These are phyloP conservation scores for Colletotrichum phormii DNA, from an alignment of 2,329 filamentous ascomycete genomes.

Conservation along the genomic window DNA sequence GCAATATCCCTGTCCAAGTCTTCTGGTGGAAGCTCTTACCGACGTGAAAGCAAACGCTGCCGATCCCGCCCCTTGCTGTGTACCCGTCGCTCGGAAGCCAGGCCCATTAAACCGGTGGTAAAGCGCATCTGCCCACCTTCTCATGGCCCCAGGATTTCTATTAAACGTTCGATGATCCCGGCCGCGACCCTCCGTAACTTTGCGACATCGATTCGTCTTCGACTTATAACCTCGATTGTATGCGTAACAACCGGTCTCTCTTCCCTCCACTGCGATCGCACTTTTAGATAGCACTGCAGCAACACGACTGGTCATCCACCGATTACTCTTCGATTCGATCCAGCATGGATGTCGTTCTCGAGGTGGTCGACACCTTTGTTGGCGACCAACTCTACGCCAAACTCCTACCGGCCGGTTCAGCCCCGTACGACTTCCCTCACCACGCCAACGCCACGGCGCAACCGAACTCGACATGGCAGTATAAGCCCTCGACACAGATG, in stretches of 20 bases:
- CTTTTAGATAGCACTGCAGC: neutral
- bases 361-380: slow-evolving; percentile 83
- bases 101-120: slow-evolving; percentile 15
- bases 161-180: slow-evolving; percentile 19
- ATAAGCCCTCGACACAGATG: slow-evolving; percentile 78
- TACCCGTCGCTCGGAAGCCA: slow-evolving; percentile 6
- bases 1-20: slow-evolving; percentile 4
- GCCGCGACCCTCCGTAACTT: neutral
- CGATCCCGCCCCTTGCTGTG: slow-evolving; percentile 20
- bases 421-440: slow-evolving; percentile 64
- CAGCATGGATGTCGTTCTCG: slow-evolving; percentile 92
- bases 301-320: neutral
- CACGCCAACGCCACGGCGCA: slow-evolving; percentile 66
- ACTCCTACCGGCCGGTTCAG: slow-evolving; percentile 70
- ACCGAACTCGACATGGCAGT: slow-evolving; percentile 72
- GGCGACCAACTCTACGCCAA: slow-evolving; percentile 84
- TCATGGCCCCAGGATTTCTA: slow-evolving; percentile 12
- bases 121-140: slow-evolving; percentile 3
- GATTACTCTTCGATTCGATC: slow-evolving; percentile 6
- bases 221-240: slow-evolving; percentile 10
- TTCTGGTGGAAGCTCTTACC: neutral
- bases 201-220: neutral
- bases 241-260: neutral
- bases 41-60: neutral
- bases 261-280: slow-evolving; percentile 2